phyloP scores from a whole-genome alignment of 106 monocot species.

The Amphibolis antarctica region DNA sequence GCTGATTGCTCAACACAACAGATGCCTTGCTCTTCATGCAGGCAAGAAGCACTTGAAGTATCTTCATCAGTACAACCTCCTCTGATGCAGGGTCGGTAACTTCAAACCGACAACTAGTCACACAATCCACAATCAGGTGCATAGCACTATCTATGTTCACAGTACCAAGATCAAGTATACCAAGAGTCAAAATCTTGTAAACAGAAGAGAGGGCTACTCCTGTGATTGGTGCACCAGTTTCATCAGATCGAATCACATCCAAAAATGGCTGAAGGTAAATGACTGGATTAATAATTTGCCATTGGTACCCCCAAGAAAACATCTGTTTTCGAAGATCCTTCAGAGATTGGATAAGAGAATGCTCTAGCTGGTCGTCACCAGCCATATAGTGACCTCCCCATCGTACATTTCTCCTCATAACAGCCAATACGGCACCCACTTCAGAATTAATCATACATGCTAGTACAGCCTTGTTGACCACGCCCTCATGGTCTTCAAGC shows the following conservation, averaged over 20 bases:
- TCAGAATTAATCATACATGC: constrained; percentile 65
- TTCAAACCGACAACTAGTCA: constrained; percentile 80
- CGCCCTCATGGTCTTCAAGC: constrained; percentile 3
- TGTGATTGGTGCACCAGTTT: constrained; percentile 91
- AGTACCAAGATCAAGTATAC: constrained; percentile 28
- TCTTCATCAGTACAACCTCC: constrained; percentile 82
- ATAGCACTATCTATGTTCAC: constrained; percentile 28
- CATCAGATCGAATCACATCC: constrained; percentile 83
- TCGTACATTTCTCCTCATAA: constrained; percentile 88
- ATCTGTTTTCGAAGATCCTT: constrained; percentile 55
- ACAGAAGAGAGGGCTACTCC: constrained; percentile 74
- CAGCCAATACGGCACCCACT: constrained; percentile 64
- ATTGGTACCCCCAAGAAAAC: constrained; percentile 37
- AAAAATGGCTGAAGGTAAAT: constrained; percentile 71
- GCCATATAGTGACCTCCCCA: constrained; percentile 51
- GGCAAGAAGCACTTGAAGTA: constrained; percentile 78
- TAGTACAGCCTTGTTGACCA: constrained; percentile 17
- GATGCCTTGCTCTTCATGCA: constrained; percentile 59
- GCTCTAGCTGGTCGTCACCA: constrained; percentile 57
- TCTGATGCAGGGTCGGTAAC: constrained; percentile 87
- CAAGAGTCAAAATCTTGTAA: constrained; percentile 61
- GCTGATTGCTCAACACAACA: constrained; percentile 50
- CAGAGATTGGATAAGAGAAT: constrained; percentile 62
- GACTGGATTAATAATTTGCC: constrained; percentile 41
- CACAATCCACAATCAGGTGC: constrained; percentile 52